Base-by-base conservation (phyloP, 169 alveolate genomes). In the Cryptosporidium parvum region DNA sequence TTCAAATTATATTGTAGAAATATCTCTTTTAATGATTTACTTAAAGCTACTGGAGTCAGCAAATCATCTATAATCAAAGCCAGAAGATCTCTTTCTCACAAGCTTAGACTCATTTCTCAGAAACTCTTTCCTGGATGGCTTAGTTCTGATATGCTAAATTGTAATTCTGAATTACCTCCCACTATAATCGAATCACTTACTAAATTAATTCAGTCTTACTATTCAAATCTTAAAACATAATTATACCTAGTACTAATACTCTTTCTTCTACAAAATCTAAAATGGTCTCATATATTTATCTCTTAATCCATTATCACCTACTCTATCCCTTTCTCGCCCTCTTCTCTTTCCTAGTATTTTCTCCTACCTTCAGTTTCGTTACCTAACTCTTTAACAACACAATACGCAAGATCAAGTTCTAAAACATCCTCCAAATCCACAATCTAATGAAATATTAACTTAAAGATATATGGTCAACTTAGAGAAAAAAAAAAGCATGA, bases 91-190 rank as follows among this genome's bases (percentile, higher is more conserved):
- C 45, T 80, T 21, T 62, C 89, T 58, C 37, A 31, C 12, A 33
- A 48, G 14, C 44, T 80, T 44, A 61, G 53, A 48, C 33, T 42
- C 2, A n/a, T 80, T 12, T 62, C 75, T 12, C 69, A 80, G 23
- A 62, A 29, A 10, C 51, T 62, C 45, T 80, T 80, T 26, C 89
- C 89, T 12, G 89, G 89, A 18, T 59, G 86, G 86, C 68, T 73
- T n/a, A 23, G 70, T 31, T 65, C 70, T 35, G 59, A 33, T 12
- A 12, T 23, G 33, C 42, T 58, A 42, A 18, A 56, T n/a, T 21
- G 26, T 1, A 44, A 37, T 33, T 52, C 56, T 26, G 86, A 73
- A 33, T 3, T 73, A 58, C 86, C 86, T 31, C 86, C 86, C 44
- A 59, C 45, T 5, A 21, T 73, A n/a, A 7, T 73, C 1, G 51